phyloP scores from a whole-genome alignment of 768 basidiomycete species.

The Leccinellum luteum region DNA sequence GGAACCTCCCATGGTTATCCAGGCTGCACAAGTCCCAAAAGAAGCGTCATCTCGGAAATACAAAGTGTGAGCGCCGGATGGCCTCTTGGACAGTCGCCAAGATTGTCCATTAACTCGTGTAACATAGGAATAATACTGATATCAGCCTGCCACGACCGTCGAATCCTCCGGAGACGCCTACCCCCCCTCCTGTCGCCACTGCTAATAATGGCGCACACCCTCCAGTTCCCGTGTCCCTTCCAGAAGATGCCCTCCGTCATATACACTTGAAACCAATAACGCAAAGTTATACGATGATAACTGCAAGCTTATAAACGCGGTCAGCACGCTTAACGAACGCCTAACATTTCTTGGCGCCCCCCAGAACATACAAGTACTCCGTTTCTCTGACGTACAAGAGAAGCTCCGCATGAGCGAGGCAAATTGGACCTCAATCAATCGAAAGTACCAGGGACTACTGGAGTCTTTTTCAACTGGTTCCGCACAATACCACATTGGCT shows the following conservation, averaged over 20 bases:
- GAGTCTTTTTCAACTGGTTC: slow-evolving; percentile 9
- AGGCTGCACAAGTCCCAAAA: slow-evolving; percentile 15
- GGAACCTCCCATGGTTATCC: not conserved
- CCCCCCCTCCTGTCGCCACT: not conserved
- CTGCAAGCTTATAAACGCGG: slow-evolving; percentile 24
- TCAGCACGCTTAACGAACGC: slow-evolving; percentile 33
- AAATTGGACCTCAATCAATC: slow-evolving; percentile 12
- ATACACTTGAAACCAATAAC: slow-evolving; percentile 32
- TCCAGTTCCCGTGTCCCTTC: slow-evolving; percentile 41
- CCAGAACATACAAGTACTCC: slow-evolving; percentile 14
- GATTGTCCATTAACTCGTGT: not conserved
- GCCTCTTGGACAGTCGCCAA: not conserved
- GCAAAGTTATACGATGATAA: slow-evolving; percentile 40
- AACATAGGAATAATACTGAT: slow-evolving; percentile 3
- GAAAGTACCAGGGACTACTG: slow-evolving; percentile 28
- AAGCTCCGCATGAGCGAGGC: slow-evolving; percentile 23
- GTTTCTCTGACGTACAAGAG: slow-evolving; percentile 25
- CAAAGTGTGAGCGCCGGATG: slow-evolving; percentile 11
- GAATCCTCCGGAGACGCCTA: slow-evolving; percentile 4
- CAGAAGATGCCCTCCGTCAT: slow-evolving; percentile 28
- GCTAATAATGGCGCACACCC: slow-evolving; percentile 38
- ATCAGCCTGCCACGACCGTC: not conserved
- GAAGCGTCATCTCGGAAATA: not conserved
- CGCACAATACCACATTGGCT: slow-evolving; percentile 13
- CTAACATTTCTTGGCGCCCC: slow-evolving; percentile 19